Evolutionary conservation across 1,139 yeast species (phyloP), one percentile per base, ranked within the genome.

Genomic region (Debaryomyces sp.): DNA sequence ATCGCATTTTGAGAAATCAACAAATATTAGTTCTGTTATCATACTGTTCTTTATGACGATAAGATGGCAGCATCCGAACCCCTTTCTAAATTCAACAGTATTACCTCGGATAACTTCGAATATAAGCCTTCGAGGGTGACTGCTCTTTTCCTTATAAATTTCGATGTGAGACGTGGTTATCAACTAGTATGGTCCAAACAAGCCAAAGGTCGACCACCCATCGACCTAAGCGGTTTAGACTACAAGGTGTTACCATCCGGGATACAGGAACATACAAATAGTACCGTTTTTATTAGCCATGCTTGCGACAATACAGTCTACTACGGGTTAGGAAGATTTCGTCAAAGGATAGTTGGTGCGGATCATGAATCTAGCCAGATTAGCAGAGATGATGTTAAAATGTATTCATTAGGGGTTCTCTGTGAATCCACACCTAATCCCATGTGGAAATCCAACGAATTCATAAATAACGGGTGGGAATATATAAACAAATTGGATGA

Each of bases 171-270:
- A 36, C 64, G 76, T 1, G 95, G 95, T 7, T 84, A 85, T 62
- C 80, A 78, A 46, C 57, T 85, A 43, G 77, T 76, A 38, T 86
- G 89, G 89, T 68, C 74, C 32, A 68, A 70, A 44, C 57, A 70
- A 0, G 41, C 61, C 3, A 55, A 59, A 35, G 55, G 60, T 7
- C 47, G 52, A 21, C 15, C 17, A 15, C 23, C 27, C 12, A 47
- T 71, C 6, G 57, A 62, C 23, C 55, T 73, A 26, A 57, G 60
- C 3, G 79, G 78, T 5, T 59, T 89, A 17, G 97, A 91, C 63
- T 89, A 80, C 66, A 85, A 87, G 56, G 77, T 85, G 10, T 69
- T 91, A 47, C 97, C 97, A 1, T 86, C 95, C 0, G 96, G 97
- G 1, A 75, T 89, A n/a, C 97, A 90, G 61, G 81, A 84, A 36